Evolutionary conservation across 768 basidiomycete species (phyloP).

Genomic region (Tephrocybe rancida): DNA sequence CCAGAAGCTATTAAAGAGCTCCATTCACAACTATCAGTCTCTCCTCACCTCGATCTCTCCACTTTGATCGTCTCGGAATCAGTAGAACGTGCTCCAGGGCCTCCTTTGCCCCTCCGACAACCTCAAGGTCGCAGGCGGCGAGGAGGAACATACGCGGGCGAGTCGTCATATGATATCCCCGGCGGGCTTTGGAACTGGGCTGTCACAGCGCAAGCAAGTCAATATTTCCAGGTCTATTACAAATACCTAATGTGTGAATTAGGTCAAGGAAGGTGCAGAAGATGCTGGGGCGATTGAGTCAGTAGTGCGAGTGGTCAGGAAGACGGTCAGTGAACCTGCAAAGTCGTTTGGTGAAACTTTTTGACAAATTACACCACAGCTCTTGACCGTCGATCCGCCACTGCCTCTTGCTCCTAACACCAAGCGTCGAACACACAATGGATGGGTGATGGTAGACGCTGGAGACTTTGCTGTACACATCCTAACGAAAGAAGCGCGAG

Average conservation of each 20-base stretch:
- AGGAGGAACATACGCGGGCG: slow-evolving; percentile 69
- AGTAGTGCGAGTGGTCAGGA: slow-evolving; percentile 69
- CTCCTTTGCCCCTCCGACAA: slow-evolving; percentile 54
- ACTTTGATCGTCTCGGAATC: slow-evolving; percentile 59
- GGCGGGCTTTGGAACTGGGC: slow-evolving; percentile 79
- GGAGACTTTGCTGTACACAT: slow-evolving; percentile 83
- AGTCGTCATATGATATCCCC: slow-evolving; percentile 53
- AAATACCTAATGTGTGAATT: slow-evolving; percentile 6
- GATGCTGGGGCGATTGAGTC: slow-evolving; percentile 77
- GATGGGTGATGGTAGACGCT: slow-evolving; percentile 86
- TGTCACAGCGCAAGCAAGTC: slow-evolving; percentile 66
- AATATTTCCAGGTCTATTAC: background rate
- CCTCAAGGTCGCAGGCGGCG: slow-evolving; percentile 68
- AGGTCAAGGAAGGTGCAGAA: slow-evolving; percentile 89
- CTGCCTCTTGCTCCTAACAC: slow-evolving; percentile 64
- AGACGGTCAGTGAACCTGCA: slow-evolving; percentile 52
- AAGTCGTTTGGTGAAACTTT: background rate
- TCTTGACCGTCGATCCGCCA: slow-evolving; percentile 59
- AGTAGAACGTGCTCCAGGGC: slow-evolving; percentile 51
- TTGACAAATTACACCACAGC: slow-evolving; percentile 38
- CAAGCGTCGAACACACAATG: slow-evolving; percentile 60
- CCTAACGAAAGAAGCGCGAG: slow-evolving; percentile 62
- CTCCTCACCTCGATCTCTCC: slow-evolving; percentile 70
- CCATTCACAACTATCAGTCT: slow-evolving; percentile 55
- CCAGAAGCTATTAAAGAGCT: slow-evolving; percentile 57